These are phyloP conservation scores for Acanthamoeba royreba DNA, from an alignment of 208 protist genomes.

Conservation along the genomic window DNA sequence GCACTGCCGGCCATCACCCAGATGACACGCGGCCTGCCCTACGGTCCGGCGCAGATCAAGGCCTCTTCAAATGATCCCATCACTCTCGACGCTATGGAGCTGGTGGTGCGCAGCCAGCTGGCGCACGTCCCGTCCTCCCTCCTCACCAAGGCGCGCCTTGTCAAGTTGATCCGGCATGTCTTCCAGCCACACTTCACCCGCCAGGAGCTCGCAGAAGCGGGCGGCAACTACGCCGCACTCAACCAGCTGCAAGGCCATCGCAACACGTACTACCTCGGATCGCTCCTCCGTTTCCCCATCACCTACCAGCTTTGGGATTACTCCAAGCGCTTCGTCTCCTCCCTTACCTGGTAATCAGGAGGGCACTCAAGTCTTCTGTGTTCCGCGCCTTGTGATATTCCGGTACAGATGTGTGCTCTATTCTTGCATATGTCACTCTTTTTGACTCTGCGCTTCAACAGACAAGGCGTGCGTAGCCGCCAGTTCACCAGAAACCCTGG, in stretches of 20 bases:
- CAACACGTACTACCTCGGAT: not conserved
- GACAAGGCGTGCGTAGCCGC: too few relatives aligned
- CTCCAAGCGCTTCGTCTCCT: not conserved
- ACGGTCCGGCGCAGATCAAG: constrained; percentile 6
- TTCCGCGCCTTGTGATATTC: too few relatives aligned
- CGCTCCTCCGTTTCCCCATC: not conserved
- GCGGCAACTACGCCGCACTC: not conserved
- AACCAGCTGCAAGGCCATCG: not conserved
- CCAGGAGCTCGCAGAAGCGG: not conserved
- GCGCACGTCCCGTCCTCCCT: not conserved
- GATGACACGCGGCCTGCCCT: not conserved
- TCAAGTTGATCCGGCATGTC: not conserved
- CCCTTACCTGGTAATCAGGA: too few relatives aligned
- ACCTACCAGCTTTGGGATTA: constrained; percentile 5
- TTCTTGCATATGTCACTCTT: too few relatives aligned
- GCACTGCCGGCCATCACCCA: not conserved
- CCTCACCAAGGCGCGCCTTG: not conserved
- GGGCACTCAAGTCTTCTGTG: too few relatives aligned
- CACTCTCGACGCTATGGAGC: not conserved
- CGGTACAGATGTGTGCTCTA: too few relatives aligned
- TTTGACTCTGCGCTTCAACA: too few relatives aligned
- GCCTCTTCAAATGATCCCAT: not conserved
- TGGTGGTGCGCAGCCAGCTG: not conserved
- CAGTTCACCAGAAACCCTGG: too few relatives aligned
- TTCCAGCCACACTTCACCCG: constrained; percentile 36